Percentiles rank a stretch among this genome's conserved stretches.
Conservation (phyloP, 768 basidiomycete species). For the Kwoniella pini region DNA sequence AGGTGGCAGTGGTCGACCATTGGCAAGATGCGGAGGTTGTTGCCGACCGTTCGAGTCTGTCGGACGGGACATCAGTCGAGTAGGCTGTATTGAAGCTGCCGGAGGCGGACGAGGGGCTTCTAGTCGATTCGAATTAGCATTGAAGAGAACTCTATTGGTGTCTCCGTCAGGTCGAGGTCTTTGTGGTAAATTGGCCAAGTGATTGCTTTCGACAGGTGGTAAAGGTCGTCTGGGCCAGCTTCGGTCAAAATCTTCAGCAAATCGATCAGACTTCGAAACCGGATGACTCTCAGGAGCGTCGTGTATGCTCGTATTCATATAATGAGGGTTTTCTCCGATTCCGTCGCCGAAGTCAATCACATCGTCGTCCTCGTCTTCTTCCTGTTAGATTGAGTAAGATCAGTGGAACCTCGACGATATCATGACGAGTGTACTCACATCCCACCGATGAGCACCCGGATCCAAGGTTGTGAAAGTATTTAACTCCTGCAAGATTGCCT, state of each 20-base stretch:
- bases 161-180: slow-evolving; percentile 50
- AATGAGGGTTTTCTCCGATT: slow-evolving; percentile 64
- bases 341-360: slow-evolving; percentile 97
- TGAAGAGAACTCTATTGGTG: slow-evolving; percentile 80
- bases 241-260: slow-evolving; percentile 91
- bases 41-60: slow-evolving; percentile 7
- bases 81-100: slow-evolving; percentile 12
- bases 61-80: slow-evolving; percentile 22
- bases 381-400: slow-evolving; percentile 60
- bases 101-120: slow-evolving; percentile 63
- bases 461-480: slow-evolving; percentile 94
- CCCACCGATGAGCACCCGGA: slow-evolving; percentile 95
- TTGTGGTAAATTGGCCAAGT: slow-evolving; percentile 56
- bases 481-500: slow-evolving; percentile 73
- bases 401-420: slow-evolving; percentile 14
- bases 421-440: slow-evolving; percentile 62
- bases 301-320: slow-evolving; percentile 39
- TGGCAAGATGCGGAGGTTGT: slow-evolving; percentile 22
- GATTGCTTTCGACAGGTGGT: slow-evolving; percentile 54
- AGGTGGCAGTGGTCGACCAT: slow-evolving; percentile 36
- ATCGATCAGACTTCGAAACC: slow-evolving; percentile 81
- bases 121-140: slow-evolving; percentile 85
- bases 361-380: slow-evolving; percentile 79
- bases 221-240: slow-evolving; percentile 81
- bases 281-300: slow-evolving; percentile 54